A percentile compares a stretch with the other conserved stretches of the same genome.
Evolutionary conservation across 441 rosid genomes (phyloP).

Genomic region (Biscutella laevigata): DNA sequence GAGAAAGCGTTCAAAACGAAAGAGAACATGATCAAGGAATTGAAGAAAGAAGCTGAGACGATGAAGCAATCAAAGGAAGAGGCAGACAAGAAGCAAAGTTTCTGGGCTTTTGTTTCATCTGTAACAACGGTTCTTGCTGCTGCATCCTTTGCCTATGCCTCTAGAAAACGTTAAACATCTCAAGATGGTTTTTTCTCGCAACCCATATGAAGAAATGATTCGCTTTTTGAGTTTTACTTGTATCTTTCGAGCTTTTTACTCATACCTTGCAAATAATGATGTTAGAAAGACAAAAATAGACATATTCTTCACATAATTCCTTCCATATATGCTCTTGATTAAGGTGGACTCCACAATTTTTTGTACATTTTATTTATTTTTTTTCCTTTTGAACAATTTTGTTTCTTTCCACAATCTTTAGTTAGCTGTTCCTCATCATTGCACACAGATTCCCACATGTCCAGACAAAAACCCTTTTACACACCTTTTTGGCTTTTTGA

Average conservation of each 20-base stretch:
- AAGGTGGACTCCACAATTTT: constrained; percentile 16
- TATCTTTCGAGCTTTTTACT: not conserved
- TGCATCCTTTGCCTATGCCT: constrained; percentile 48
- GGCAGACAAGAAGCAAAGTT: constrained; percentile 43
- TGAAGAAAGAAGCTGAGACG: constrained; percentile 40
- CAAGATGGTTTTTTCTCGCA: not conserved
- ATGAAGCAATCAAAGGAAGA: constrained; percentile 38
- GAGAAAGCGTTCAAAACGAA: constrained; percentile 41
- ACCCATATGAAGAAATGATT: not conserved
- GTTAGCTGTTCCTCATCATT: constrained; percentile 40
- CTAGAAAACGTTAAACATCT: constrained; percentile 33
- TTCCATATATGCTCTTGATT: constrained; percentile 5
- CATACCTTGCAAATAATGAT: constrained; percentile 9
- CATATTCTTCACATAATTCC: not conserved
- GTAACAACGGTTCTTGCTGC: constrained; percentile 58
- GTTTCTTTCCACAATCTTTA: constrained; percentile 20
- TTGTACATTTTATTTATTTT: not conserved
- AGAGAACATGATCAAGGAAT: constrained; percentile 41
- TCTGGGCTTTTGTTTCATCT: constrained; percentile 56
- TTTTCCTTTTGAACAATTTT: not conserved
- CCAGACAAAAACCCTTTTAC: constrained; percentile 7
- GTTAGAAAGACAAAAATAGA: not conserved
- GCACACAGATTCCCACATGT: constrained; percentile 26
- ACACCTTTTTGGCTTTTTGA: not conserved
- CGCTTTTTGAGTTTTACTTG: not conserved